Evolutionary conservation across 495 filamentous ascomycete species (phyloP).

Genomic region (Mycothermus thermophilus): DNA sequence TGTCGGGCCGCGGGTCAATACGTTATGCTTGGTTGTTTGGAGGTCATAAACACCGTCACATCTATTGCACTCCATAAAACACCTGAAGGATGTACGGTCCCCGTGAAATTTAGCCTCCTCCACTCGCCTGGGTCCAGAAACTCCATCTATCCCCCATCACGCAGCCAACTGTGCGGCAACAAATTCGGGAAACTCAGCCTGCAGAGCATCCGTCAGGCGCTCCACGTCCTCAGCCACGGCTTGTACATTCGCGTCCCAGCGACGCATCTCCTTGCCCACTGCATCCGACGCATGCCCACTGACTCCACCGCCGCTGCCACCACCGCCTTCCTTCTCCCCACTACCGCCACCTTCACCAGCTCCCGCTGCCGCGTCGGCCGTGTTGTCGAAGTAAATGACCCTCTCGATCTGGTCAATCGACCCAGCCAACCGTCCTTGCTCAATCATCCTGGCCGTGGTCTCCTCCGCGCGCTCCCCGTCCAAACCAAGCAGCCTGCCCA

Average conservation of each 20-base stretch:
- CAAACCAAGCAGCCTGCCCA: slow-evolving; percentile 65
- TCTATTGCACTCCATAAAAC: too few relatives aligned
- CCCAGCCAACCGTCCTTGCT: slow-evolving; percentile 74
- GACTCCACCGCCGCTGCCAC: slow-evolving; percentile 50
- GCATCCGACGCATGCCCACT: slow-evolving; percentile 43
- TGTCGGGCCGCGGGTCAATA: too few relatives aligned
- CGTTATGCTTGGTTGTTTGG: too few relatives aligned
- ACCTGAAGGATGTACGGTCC: too few relatives aligned
- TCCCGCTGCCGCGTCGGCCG: too few relatives aligned
- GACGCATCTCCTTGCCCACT: slow-evolving; percentile 54
- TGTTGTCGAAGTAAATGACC: slow-evolving; percentile 77
- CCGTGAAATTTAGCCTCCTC: too few relatives aligned
- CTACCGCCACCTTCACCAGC: too few relatives aligned
- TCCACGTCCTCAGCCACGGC: slow-evolving; percentile 79
- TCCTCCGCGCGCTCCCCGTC: slow-evolving; percentile 75
- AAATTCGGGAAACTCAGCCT: slow-evolving; percentile 50
- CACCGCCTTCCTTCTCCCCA: slow-evolving; percentile 52
- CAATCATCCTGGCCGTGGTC: slow-evolving; percentile 88
- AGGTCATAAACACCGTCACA: too few relatives aligned
- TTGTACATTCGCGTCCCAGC: slow-evolving; percentile 83
- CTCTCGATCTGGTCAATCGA: slow-evolving; percentile 90
- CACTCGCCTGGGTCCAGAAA: too few relatives aligned
- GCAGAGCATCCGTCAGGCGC: slow-evolving; percentile 60
- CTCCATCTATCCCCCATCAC: too few relatives aligned
- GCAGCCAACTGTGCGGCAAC: slow-evolving; percentile 15